Base-by-base conservation (phyloP, 2,329 filamentous ascomycete species). In the Pseudomassariella vexata region DNA sequence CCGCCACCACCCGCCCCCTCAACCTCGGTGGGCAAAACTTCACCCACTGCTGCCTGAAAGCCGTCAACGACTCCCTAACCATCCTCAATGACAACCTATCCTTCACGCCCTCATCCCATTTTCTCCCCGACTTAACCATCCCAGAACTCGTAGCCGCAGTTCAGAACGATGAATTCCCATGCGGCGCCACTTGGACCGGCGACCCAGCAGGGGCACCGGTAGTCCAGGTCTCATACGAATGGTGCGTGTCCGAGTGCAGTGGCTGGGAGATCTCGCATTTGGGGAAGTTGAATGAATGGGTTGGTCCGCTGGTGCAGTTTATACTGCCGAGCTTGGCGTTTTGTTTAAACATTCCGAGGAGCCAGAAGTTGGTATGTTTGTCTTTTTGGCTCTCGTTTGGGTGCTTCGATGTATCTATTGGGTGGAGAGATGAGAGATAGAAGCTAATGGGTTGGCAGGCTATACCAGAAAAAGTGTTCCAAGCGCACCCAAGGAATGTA, bases 401-500 rank as follows among this genome's bases (percentile, higher is more conserved):
- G n/a, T n/a, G n/a, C n/a, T n/a, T n/a, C n/a, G n/a, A n/a, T n/a
- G n/a, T n/a, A n/a, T n/a, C n/a, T n/a, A n/a, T n/a, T n/a, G n/a
- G n/a, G n/a, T n/a, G n/a, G n/a, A n/a, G n/a, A n/a, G n/a, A n/a
- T n/a, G n/a, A n/a, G n/a, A n/a, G n/a, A n/a, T n/a, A n/a, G n/a
- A n/a, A n/a, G n/a, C n/a, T n/a, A n/a, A n/a, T n/a, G n/a, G n/a
- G n/a, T n/a, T n/a, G n/a, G n/a, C n/a, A n/a, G n/a, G 44, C 41
- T 5, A 49, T 59, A 16, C 46, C 49, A 2, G 42, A 63, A 30
- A 54, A 62, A 38, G 65, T 70, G 3, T 62, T 85, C 32, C 80
- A 82, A 54, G 68, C 72, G 0, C 78, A 81, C 45, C 69, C 79
- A 0, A 70, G 73, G 32, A 83, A 49, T 6, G 26, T 54, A 6